Base-by-base conservation (phyloP, 495 filamentous ascomycete genomes). In the Copromyces sp. region DNA sequence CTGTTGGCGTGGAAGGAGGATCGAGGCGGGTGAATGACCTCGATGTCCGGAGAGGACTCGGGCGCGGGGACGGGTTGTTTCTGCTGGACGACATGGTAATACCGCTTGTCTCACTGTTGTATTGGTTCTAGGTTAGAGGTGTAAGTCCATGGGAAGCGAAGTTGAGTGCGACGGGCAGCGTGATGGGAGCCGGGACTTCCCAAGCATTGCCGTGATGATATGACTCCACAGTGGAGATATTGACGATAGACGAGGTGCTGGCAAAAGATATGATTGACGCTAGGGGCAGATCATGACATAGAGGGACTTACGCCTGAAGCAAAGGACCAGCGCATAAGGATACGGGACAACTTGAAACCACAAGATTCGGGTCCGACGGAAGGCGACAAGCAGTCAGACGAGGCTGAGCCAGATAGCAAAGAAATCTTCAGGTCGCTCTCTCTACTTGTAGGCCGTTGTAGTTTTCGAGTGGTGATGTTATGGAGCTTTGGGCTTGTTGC, bases 21-120 rank as follows among this genome's bases (percentile, higher is more conserved):
- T 77, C 76, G 42, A 74, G 47, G 4, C 76, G 71, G 20, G 78
- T 74, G 37, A 80, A 79, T 6, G 80, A 81, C 8, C 76, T 71
- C 24, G 77, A 70, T 17, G 80, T 68, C 53, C 80, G 73, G 45
- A 78, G 71, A 39, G 77, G 74, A 65, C 70, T 76, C 16, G 77
- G 68, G 41, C 73, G 73, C 24, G 72, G 59, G 7, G 75, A 47
- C 35, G 74, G n/a, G 38, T 39, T 35, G 24, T 73, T 41, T 11
- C 37, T 59, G 44, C 75, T 80, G 73, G 71, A 74, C 17, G 74
- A 42, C 77, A 77, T 78, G 9, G 70, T 74, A 71, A 69, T 73
- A 69, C 74, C 74, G 73, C 40, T 24, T 65, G n/a, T 71, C 17
- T 42, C 12, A 24, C 53, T 65, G 29, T 65, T 65, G 53, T 4